These are phyloP conservation scores for Candida mattraensis DNA, from an alignment of 805 yeast genomes.

Conservation along the genomic window DNA sequence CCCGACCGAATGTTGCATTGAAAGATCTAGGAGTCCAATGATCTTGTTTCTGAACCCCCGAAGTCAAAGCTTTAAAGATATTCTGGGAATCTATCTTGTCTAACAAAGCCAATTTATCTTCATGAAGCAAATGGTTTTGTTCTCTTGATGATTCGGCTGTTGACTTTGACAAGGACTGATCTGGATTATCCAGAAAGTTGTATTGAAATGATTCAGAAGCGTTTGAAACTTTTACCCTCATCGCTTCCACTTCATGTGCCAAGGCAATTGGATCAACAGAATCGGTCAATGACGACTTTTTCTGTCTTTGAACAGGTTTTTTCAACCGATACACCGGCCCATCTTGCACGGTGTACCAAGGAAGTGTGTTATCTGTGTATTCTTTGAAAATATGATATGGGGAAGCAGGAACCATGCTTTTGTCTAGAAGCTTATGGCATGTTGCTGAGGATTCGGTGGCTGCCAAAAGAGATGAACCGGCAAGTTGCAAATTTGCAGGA, in stretches of 20 bases:
- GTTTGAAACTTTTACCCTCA: slow-evolving; percentile 21
- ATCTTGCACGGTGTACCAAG: slow-evolving; percentile 30
- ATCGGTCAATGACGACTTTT: slow-evolving; percentile 8
- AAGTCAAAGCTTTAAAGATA: slow-evolving; percentile 13
- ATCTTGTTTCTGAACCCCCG: slow-evolving; percentile 7
- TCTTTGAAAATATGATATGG: slow-evolving; percentile 11
- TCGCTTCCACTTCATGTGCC: slow-evolving; percentile 19
- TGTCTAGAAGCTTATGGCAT: slow-evolving; percentile 11
- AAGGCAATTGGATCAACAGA: slow-evolving; percentile 15
- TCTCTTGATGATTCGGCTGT: too few species aligned
- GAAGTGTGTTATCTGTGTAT: slow-evolving; percentile 27
- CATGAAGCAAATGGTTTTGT: too few species aligned
- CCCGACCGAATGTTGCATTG: slow-evolving; percentile 31
- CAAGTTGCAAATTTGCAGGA: slow-evolving; percentile 22
- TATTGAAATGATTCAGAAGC: slow-evolving; percentile 30
- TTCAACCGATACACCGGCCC: slow-evolving; percentile 24
- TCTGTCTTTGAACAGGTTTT: slow-evolving; percentile 14
- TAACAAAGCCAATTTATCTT: too few species aligned
- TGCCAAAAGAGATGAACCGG: slow-evolving; percentile 28
- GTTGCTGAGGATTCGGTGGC: slow-evolving; percentile 30
- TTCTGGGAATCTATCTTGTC: too few species aligned
- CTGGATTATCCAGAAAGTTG: slow-evolving; percentile 25
- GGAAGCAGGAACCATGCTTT: slow-evolving; percentile 5
- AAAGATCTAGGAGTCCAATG: slow-evolving; percentile 25
- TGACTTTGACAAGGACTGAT: neutral